phyloP scores from a whole-genome alignment of 768 basidiomycete genomes.

The Postia placenta region DNA sequence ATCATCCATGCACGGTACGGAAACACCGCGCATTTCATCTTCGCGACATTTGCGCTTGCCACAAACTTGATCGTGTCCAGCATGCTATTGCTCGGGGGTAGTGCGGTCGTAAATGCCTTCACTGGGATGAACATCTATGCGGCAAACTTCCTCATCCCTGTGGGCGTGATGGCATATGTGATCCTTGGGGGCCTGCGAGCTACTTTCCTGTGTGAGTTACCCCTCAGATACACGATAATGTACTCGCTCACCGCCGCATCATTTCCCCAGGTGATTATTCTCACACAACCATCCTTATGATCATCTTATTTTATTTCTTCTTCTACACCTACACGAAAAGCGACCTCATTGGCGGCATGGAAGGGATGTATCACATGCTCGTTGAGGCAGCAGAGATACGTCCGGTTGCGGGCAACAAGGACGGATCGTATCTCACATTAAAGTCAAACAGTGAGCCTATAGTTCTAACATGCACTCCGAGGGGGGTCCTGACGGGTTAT shows the following conservation, averaged over 20 bases:
- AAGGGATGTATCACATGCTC: conserved; percentile 36
- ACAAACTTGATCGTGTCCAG: conserved; percentile 1
- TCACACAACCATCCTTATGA: conserved; percentile 1
- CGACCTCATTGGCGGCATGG: conserved; percentile 27
- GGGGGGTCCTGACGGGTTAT: not conserved
- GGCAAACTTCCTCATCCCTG: conserved; percentile 3
- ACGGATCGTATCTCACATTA: conserved; percentile 45
- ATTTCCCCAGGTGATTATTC: not conserved
- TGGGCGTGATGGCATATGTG: conserved; percentile 4
- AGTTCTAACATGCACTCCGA: not conserved
- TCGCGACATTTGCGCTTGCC: conserved; percentile 42
- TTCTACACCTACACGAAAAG: not conserved
- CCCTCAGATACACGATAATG: not conserved
- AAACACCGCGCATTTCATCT: conserved; percentile 34
- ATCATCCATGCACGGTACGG: conserved; percentile 41
- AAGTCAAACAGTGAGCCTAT: conserved; percentile 25
- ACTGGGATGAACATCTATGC: conserved; percentile 4
- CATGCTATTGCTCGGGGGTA: conserved; percentile 7
- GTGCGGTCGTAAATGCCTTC: conserved; percentile 2
- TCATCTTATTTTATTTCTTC: conserved; percentile 2
- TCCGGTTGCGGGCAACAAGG: conserved; percentile 40
- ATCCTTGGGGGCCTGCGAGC: conserved; percentile 4
- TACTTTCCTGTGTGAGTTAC: conserved; percentile 3
- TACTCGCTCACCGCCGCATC: not conserved
- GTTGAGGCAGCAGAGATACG: conserved; percentile 30